Conservation (phyloP, 192 early-diverging fungal species). For the Linnemannia elongata region DNA sequence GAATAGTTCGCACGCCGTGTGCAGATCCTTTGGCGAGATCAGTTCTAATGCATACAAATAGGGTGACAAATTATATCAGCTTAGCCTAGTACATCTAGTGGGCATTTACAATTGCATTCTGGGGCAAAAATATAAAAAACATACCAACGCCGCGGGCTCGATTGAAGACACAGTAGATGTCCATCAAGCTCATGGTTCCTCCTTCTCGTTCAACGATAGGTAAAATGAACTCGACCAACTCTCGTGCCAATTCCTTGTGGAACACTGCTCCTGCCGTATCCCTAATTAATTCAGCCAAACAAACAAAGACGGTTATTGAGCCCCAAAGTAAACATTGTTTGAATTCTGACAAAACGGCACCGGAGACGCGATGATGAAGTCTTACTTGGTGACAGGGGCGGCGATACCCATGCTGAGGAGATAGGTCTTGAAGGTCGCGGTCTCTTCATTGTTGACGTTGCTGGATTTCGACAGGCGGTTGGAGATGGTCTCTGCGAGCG, state of each 20-base stretch:
- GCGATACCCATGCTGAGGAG: constrained; percentile 92
- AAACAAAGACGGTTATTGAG: neutral
- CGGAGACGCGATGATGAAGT: neutral
- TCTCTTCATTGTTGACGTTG: constrained; percentile 71
- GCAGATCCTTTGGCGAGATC: constrained; percentile 95
- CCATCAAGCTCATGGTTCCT: constrained; percentile 87
- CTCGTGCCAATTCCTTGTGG: constrained; percentile 87
- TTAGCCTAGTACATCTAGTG: neutral
- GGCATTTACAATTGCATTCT: too few species aligned
- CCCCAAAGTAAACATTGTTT: neutral
- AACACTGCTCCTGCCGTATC: constrained; percentile 90
- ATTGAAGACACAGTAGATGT: constrained; percentile 96
- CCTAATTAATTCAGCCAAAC: constrained; percentile 40
- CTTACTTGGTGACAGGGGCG: constrained; percentile 90
- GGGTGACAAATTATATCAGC: neutral
- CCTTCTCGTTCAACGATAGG: constrained; percentile 74
- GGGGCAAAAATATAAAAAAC: constrained; percentile 3
- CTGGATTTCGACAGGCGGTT: constrained; percentile 28
- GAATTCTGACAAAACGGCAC: too few species aligned
- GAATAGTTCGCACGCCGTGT: constrained; percentile 81
- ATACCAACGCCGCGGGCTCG: constrained; percentile 89
- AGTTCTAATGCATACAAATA: constrained; percentile 64
- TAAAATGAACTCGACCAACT: constrained; percentile 87
- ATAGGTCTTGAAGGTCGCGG: constrained; percentile 72
- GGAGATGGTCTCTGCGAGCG: constrained; percentile 30